These are phyloP conservation scores for Candida yuanshanica DNA, from an alignment of 805 yeast genomes.

Conservation along the genomic window DNA sequence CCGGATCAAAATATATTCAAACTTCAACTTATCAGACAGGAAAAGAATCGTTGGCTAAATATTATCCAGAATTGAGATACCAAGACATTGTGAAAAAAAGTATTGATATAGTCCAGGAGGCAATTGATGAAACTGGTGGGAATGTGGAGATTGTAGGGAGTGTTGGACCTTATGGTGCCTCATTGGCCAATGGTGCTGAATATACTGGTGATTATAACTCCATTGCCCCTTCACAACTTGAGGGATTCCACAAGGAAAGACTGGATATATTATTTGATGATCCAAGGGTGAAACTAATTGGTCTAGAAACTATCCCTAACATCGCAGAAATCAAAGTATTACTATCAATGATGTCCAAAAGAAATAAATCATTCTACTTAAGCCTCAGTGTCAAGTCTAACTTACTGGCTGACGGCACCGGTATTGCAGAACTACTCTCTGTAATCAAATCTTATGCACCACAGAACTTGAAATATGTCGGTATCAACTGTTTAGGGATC, in stretches of 20 bases:
- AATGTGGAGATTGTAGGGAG: slow-evolving; percentile 46
- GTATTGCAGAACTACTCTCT: slow-evolving; percentile 28
- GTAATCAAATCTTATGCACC: slow-evolving; percentile 15
- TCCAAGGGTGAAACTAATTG: slow-evolving; percentile 48
- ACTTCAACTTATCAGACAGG: slow-evolving; percentile 55
- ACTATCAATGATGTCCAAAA: slow-evolving; percentile 31
- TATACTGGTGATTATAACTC: slow-evolving; percentile 62
- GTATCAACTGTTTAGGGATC: slow-evolving; percentile 64
- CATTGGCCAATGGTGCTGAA: slow-evolving; percentile 61
- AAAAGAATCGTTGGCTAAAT: slow-evolving; percentile 24
- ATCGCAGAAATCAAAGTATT: slow-evolving; percentile 49
- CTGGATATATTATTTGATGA: slow-evolving; percentile 33
- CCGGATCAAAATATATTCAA: slow-evolving; percentile 50
- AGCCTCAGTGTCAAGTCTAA: slow-evolving; percentile 36
- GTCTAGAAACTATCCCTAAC: slow-evolving; percentile 70
- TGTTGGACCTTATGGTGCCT: slow-evolving; percentile 77
- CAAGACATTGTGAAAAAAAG: slow-evolving; percentile 7
- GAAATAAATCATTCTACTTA: slow-evolving; percentile 38
- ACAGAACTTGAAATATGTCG: slow-evolving; percentile 33
- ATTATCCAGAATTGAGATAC: slow-evolving; percentile 23
- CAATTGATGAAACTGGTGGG: slow-evolving; percentile 3
- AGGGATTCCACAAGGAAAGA: slow-evolving; percentile 46
- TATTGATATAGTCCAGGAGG: slow-evolving; percentile 12
- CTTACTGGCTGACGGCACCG: slow-evolving; percentile 46
- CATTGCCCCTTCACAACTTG: slow-evolving; percentile 29